Evolutionary conservation across 2,329 filamentous ascomycete species (phyloP).

Genomic region (Capronia coronata): DNA sequence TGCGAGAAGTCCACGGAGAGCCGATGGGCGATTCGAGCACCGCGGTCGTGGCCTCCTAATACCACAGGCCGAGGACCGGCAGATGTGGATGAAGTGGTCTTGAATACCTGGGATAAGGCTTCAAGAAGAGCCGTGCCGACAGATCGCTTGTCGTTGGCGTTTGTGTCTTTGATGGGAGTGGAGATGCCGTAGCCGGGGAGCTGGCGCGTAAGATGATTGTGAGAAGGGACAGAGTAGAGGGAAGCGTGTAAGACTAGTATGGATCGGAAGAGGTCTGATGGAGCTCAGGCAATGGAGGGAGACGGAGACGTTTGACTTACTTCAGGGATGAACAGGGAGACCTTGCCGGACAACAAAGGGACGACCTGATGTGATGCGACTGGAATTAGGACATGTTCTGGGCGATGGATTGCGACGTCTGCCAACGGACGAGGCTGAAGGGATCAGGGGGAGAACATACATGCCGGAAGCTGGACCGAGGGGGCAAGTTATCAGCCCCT

Average conservation of each 20-base stretch:
- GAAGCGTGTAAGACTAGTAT: background rate
- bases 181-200: conserved; percentile 29
- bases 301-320: conserved; percentile 2
- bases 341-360: conserved; percentile 18
- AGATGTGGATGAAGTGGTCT: conserved; percentile 22
- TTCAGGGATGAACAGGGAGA: conserved; percentile 27
- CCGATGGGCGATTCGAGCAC: conserved; percentile 46
- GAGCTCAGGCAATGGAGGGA: no score
- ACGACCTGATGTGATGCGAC: conserved; percentile 13
- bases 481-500: background rate
- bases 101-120: conserved; percentile 34
- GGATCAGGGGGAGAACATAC: background rate
- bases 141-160: conserved; percentile 35
- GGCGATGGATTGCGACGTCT: no score
- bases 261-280: background rate
- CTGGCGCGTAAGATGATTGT: background rate
- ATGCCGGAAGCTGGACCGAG: background rate
- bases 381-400: background rate
- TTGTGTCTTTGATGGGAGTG: conserved; percentile 19
- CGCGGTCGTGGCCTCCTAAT: conserved; percentile 47
- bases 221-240: background rate
- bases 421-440: background rate
- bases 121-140: conserved; percentile 41
- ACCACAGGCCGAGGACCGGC: conserved; percentile 36
- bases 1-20: conserved; percentile 39